These are phyloP conservation scores for Talaromyces sp. DNA, from an alignment of 2,329 filamentous ascomycete species.

Conservation along the genomic window DNA sequence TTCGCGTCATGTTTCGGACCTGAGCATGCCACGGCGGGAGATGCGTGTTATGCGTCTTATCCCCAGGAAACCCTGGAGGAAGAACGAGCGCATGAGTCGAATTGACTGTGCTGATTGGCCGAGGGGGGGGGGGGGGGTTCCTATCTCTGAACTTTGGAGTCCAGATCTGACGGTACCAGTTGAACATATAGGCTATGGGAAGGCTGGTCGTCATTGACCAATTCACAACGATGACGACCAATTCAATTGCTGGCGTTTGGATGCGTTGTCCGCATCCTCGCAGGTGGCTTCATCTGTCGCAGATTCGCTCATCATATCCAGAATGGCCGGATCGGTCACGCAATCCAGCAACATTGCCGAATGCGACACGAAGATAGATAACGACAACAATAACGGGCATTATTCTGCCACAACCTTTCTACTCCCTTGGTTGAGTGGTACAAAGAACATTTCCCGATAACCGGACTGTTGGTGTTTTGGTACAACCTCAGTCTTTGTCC, in stretches of 20 bases:
- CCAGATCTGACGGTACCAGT: not conserved
- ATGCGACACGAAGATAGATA: not conserved
- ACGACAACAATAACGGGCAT: too few relatives aligned
- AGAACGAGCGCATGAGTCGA: not conserved
- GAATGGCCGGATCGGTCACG: not conserved
- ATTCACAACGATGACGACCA: too few relatives aligned
- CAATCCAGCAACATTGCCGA: not conserved
- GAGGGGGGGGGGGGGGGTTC: not conserved
- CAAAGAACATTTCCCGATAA: not conserved
- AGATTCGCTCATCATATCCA: too few relatives aligned
- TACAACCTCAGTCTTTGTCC: not conserved
- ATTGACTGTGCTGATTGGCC: not conserved
- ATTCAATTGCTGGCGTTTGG: not conserved
- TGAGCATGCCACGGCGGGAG: not conserved
- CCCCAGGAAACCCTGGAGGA: not conserved
- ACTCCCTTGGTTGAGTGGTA: too few relatives aligned
- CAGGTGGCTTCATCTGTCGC: too few relatives aligned
- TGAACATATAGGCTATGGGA: too few relatives aligned
- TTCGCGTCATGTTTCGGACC: not conserved
- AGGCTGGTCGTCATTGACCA: too few relatives aligned
- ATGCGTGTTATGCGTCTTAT: not conserved
- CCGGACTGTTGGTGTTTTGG: not conserved
- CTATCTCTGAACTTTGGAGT: not conserved
- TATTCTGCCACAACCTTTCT: not conserved
- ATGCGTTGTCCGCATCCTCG: not conserved